These are phyloP conservation scores for Aquilaria malaccensis DNA, from an alignment of 345 rosid genomes.

Conservation along the genomic window DNA sequence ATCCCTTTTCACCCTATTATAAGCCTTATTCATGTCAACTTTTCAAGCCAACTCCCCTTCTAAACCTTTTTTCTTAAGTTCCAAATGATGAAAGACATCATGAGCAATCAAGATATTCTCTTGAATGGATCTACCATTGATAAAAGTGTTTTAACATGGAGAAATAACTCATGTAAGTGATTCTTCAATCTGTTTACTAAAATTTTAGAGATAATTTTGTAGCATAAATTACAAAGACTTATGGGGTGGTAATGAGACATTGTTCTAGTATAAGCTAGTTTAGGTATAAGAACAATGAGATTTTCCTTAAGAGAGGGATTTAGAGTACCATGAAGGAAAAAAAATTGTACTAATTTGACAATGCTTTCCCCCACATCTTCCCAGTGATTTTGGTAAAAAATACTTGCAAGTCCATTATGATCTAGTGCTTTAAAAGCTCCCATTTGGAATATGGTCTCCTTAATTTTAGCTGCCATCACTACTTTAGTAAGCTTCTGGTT, in stretches of 20 bases:
- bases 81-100: background rate
- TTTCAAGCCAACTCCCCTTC: background rate
- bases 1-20: background rate
- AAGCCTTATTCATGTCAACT: background rate
- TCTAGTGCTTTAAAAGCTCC: background rate
- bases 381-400: background rate
- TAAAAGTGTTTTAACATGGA: background rate
- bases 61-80: background rate
- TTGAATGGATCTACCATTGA: background rate
- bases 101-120: background rate
- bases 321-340: background rate
- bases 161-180: background rate
- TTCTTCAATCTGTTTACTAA: background rate
- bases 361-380: background rate
- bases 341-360: background rate
- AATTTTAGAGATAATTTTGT: background rate
- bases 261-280: background rate
- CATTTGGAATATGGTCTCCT: background rate
- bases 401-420: background rate
- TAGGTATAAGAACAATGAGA: background rate
- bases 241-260: background rate
- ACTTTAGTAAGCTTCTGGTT: background rate
- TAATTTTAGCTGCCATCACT: background rate
- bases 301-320: background rate
- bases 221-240: background rate